These are phyloP conservation scores for Annulohypoxylon nitens DNA, from an alignment of 495 filamentous ascomycete species.

Conservation along the genomic window DNA sequence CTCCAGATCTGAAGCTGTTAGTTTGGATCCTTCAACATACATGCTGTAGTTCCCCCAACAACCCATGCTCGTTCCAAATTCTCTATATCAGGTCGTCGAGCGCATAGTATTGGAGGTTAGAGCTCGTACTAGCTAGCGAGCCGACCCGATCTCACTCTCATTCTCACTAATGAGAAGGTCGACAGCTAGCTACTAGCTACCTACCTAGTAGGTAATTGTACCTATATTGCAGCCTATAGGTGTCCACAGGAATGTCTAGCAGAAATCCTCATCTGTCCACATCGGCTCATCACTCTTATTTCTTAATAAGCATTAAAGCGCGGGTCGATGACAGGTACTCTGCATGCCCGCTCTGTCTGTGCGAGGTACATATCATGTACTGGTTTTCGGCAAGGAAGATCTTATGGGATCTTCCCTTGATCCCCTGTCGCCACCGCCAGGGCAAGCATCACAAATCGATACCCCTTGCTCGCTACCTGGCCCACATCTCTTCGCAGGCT, in stretches of 20 bases:
- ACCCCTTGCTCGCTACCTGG: slow-evolving; percentile 50
- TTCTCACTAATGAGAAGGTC: slow-evolving; percentile 6
- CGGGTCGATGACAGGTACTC: slow-evolving; percentile 40
- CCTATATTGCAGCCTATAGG: slow-evolving; percentile 16
- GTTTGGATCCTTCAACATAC: slow-evolving; percentile 15
- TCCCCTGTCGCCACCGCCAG: slow-evolving; percentile 49
- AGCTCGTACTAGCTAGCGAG: slow-evolving; percentile 10
- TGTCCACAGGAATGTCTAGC: slow-evolving; percentile 20
- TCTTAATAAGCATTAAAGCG: slow-evolving; percentile 44
- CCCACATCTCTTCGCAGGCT: slow-evolving; percentile 51
- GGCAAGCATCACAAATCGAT: slow-evolving; percentile 52
- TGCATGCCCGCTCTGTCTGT: slow-evolving; percentile 46
- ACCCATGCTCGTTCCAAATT: slow-evolving; percentile 10
- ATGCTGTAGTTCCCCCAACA: slow-evolving; percentile 19
- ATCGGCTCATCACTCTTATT: slow-evolving; percentile 29
- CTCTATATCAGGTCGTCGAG: slow-evolving; percentile 6
- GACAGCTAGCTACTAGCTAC: neutral
- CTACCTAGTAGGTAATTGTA: too few relatives aligned
- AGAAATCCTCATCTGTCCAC: slow-evolving; percentile 31
- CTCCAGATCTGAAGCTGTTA: slow-evolving; percentile 34
- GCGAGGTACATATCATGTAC: slow-evolving; percentile 46
- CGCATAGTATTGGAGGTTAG: slow-evolving; percentile 8
- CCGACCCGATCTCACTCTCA: slow-evolving; percentile 8
- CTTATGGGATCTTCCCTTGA: slow-evolving; percentile 53
- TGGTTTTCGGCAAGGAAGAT: slow-evolving; percentile 49